Evolutionary conservation across 2,329 filamentous ascomycete genomes (phyloP), one percentile per base, ranked within the genome.

Genomic region (Colletotrichum viniferum): DNA sequence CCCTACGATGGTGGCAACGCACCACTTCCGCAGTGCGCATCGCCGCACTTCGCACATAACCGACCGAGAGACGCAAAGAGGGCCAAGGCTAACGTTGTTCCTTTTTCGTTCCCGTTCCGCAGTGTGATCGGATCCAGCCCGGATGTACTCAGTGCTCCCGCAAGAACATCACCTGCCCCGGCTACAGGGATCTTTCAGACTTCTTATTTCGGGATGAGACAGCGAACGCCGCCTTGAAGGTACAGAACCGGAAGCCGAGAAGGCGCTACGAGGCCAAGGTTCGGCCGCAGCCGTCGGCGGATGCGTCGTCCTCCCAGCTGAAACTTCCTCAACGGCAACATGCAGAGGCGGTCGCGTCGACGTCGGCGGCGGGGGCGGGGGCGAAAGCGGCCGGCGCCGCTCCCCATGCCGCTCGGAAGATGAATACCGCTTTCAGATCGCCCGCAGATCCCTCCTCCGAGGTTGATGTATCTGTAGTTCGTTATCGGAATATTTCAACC

Each of bases 181-280:
- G 80, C 28, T 81, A 81, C 61, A 77, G 79, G 55, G 78, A 81
- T 77, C 73, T 78, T 7, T 77, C 71, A 0, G 76, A 77, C 4
- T 71, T 81, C 38, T 79, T 80, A 28, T 63, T 81, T 18, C 73
- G 79, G 65, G 79, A 81, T 65, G 80, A 81, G 77, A 81, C 80
- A 7, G 65, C 65, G 21, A 77, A 77, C 34, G 74, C 80, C 14
- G 74, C 78, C 18, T 72, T 69, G 56, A 81, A 78, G 48, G 74
- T 75, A 26, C 65, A 75, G 24, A 76, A 61, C 38, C 36, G 69
- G 26, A 55, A 66, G 60, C 48, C 69, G 12, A 67, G 73, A 32
- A 75, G 69, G 38, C 69, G 73, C 30, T 24, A 72, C 21, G 68
- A 69, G 28, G 52, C 55, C 52, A 72, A 66, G 43, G n/a, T 58